Conservation (phyloP, 257 asterid genomes). For the Fraxinus quadrangulata region DNA sequence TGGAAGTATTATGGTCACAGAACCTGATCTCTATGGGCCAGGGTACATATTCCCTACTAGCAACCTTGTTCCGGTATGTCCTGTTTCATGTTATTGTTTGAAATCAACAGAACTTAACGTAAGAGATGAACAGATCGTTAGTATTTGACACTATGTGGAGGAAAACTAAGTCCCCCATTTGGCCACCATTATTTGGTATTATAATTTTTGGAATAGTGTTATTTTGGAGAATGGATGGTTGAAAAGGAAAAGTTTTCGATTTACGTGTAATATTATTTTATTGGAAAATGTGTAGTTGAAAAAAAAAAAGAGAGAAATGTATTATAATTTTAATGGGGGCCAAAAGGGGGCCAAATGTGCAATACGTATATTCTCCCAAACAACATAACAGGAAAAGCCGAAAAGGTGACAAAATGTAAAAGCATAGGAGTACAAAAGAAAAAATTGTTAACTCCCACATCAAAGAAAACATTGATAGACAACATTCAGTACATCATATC, state of each 20-base stretch:
- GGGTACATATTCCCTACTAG: conserved; percentile 60
- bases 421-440: neutral
- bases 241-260: too few species aligned
- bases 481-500: neutral
- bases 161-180: neutral
- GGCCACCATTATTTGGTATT: too few species aligned
- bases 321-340: too few species aligned
- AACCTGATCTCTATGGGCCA: conserved; percentile 96
- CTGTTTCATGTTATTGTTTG: conserved; percentile 43
- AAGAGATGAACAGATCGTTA: conserved; percentile 16
- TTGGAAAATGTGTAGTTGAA: too few species aligned
- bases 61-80: conserved; percentile 87
- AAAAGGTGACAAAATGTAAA: neutral
- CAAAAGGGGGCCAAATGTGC: neutral
- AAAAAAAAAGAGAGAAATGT: too few species aligned
- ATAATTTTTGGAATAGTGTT: too few species aligned
- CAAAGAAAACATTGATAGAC: neutral
- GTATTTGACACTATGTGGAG: conserved; percentile 19
- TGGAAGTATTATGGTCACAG: conserved; percentile 66
- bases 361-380: neutral
- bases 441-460: neutral
- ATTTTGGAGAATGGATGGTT: too few species aligned
- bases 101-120: conserved; percentile 5
- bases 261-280: too few species aligned
- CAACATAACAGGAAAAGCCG: neutral